These are phyloP conservation scores for Aphanomyces astaci DNA, from an alignment of 352 stramenopile genomes.

Conservation along the genomic window DNA sequence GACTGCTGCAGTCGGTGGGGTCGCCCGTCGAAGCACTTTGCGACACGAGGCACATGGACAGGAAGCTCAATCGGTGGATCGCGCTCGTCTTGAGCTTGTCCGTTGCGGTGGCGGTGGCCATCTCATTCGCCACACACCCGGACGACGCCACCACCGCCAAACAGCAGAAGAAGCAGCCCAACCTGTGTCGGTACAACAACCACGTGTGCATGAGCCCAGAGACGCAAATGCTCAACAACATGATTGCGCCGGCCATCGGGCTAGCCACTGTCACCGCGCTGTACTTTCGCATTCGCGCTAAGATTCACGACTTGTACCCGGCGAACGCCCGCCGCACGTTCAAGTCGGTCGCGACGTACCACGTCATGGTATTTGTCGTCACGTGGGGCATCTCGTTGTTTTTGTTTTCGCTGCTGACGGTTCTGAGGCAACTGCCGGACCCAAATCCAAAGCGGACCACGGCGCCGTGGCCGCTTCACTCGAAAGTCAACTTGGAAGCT, in stretches of 20 bases:
- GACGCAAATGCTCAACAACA: conserved; percentile 16
- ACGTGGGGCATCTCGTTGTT: conserved; percentile 22
- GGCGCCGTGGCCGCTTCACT: background rate
- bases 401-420: conserved; percentile 8
- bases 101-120: background rate
- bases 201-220: conserved; percentile 17
- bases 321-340: conserved; percentile 8
- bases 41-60: background rate
- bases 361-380: conserved; percentile 20
- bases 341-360: conserved; percentile 20
- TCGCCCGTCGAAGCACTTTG: background rate
- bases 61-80: background rate
- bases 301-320: conserved; percentile 16
- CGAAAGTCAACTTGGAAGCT: background rate
- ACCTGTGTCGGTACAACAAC: background rate
- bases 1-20: background rate
- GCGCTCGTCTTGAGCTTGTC: background rate
- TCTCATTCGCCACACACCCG: background rate
- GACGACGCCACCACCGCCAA: background rate
- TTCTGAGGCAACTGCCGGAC: background rate
- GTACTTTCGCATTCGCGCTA: conserved; percentile 12
- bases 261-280: conserved; percentile 1
- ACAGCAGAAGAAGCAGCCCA: background rate
- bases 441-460: background rate
- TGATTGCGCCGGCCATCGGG: conserved; percentile 9